A percentile compares a stretch with the other conserved stretches of the same genome.
Evolutionary conservation across 1,139 yeast genomes (phyloP).

Genomic region (Maudiozyma humilis): DNA sequence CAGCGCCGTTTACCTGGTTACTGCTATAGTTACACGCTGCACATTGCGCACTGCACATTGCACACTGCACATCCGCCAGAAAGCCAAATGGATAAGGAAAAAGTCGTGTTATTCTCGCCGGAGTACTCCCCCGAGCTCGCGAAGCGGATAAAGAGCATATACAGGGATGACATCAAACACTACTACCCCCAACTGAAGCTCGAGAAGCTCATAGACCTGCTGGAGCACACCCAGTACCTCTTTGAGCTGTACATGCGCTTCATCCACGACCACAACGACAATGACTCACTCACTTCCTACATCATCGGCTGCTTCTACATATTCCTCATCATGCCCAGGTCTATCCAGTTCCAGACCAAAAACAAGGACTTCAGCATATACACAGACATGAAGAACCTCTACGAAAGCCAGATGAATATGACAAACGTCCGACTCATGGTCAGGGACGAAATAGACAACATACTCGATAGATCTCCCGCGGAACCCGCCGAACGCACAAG

Average conservation of each 20-base stretch:
- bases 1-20: no score
- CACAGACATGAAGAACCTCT: conserved; percentile 30
- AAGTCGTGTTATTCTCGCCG: conserved; percentile 28
- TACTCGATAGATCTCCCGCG: conserved; percentile 15
- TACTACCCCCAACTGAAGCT: conserved; percentile 25
- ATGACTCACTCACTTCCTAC: conserved; percentile 28
- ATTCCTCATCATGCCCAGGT: conserved; percentile 33
- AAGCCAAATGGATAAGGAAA: conserved; percentile 1
- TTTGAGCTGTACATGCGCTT: conserved; percentile 27
- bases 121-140: conserved; percentile 31
- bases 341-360: conserved; percentile 35
- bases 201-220: conserved; percentile 29
- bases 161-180: conserved; percentile 27
- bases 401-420: conserved; percentile 33
- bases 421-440: conserved; percentile 32
- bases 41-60: no score
- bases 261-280: conserved; percentile 13
- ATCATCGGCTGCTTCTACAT: conserved; percentile 34
- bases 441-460: conserved; percentile 28
- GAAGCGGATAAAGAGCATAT: conserved; percentile 25
- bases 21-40: no score
- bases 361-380: conserved; percentile 35
- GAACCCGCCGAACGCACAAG: not conserved
- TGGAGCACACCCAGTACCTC: conserved; percentile 29
- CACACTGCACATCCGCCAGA: no score